Conservation (phyloP, 2,329 filamentous ascomycete genomes). For the Fusarium luffae region DNA sequence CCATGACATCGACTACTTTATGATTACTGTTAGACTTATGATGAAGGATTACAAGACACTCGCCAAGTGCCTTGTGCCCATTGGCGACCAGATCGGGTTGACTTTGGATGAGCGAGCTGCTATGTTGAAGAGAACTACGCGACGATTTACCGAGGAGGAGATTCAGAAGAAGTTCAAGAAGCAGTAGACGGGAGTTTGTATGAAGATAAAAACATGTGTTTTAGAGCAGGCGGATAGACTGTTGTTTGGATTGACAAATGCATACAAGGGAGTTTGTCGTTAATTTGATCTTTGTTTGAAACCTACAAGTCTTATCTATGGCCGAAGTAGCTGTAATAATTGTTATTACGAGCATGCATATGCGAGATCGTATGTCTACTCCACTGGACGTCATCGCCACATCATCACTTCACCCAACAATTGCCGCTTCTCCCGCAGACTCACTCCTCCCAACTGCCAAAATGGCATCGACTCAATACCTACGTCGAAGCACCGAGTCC, state of each 20-base stretch:
- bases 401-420: neutral
- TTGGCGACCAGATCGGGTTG: slow-evolving; percentile 76
- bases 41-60: slow-evolving; percentile 77
- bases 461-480: slow-evolving; percentile 11
- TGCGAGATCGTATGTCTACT: neutral
- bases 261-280: slow-evolving; percentile 6
- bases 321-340: neutral
- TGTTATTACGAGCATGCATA: neutral
- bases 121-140: slow-evolving; percentile 40
- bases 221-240: neutral
- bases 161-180: slow-evolving; percentile 40
- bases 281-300: neutral
- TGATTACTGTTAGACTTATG: slow-evolving; percentile 76
- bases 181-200: neutral
- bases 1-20: slow-evolving; percentile 83
- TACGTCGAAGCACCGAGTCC: slow-evolving; percentile 18
- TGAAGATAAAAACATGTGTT: neutral
- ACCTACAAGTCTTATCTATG: neutral
- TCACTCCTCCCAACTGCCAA: neutral
- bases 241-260: neutral
- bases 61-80: slow-evolving; percentile 77
- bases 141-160: slow-evolving; percentile 42
- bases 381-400: neutral
- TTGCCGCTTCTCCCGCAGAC: no score
- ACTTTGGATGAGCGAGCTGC: slow-evolving; percentile 58